These are phyloP conservation scores for Cucurbita moschata DNA, from an alignment of 306 rosid species.

Conservation along the genomic window DNA sequence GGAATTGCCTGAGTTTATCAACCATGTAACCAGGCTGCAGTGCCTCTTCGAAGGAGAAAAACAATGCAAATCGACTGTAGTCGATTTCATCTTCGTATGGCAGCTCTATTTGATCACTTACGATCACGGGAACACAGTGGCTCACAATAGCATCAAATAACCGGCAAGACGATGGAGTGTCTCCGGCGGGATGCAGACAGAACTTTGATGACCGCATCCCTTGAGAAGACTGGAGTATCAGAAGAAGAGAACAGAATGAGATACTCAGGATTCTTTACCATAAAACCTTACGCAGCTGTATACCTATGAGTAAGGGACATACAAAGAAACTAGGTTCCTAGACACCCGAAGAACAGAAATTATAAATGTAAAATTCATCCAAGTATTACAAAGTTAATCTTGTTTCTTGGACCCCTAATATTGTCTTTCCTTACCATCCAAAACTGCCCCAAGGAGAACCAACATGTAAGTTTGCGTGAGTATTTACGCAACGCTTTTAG, in stretches of 20 bases:
- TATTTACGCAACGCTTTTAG: background rate
- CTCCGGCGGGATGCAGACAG: slow-evolving; percentile 94
- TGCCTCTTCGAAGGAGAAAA: slow-evolving; percentile 86
- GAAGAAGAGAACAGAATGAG: slow-evolving; percentile 8
- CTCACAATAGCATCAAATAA: slow-evolving; percentile 93
- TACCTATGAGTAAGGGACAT: background rate
- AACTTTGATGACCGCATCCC: slow-evolving; percentile 92
- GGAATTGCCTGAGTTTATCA: slow-evolving; percentile 45
- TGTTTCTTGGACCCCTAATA: background rate
- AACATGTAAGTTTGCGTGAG: background rate
- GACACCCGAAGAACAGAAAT: background rate
- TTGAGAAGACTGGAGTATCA: slow-evolving; percentile 50
- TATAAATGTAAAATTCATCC: background rate
- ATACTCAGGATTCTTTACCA: background rate
- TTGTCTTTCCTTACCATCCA: background rate
- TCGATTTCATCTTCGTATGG: slow-evolving; percentile 93
- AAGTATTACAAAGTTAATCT: background rate
- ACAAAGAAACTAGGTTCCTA: background rate
- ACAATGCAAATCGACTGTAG: slow-evolving; percentile 59
- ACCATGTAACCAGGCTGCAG: slow-evolving; percentile 69
- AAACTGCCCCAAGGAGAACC: background rate
- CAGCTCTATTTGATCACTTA: slow-evolving; percentile 93
- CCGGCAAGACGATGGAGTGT: slow-evolving; percentile 97
- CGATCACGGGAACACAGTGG: slow-evolving; percentile 90
- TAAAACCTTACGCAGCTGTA: background rate